Evolutionary conservation across 2,329 filamentous ascomycete species (phyloP).

Genomic region (Lachnellula suecica): DNA sequence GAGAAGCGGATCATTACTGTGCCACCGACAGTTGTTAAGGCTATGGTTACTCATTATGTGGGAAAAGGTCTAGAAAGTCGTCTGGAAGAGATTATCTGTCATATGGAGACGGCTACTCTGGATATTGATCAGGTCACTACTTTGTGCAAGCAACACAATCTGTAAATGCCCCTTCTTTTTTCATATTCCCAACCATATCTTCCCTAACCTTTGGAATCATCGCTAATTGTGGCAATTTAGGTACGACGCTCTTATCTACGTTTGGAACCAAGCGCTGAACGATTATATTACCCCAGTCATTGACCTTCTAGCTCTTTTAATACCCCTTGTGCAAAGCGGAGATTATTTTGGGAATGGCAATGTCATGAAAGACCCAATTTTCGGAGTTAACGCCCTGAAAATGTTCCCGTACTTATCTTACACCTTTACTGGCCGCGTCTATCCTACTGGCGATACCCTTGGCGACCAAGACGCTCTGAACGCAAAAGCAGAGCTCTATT

Average conservation of each 20-base stretch:
- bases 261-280: slow-evolving; percentile 88
- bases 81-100: slow-evolving; percentile 91
- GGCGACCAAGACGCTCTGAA: slow-evolving; percentile 68
- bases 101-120: slow-evolving; percentile 85
- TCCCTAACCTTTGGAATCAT: no score
- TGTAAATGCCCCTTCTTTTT: no score
- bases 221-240: no score
- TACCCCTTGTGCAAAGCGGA: slow-evolving; percentile 56
- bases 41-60: slow-evolving; percentile 80
- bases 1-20: slow-evolving; percentile 72
- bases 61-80: slow-evolving; percentile 71
- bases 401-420: slow-evolving; percentile 95
- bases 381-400: slow-evolving; percentile 75
- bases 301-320: slow-evolving; percentile 73
- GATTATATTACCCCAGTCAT: slow-evolving; percentile 92
- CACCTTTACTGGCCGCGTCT: slow-evolving; percentile 83
- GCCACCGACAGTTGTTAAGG: slow-evolving; percentile 82
- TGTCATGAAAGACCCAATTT: slow-evolving; percentile 58
- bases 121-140: slow-evolving; percentile 91
- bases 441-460: slow-evolving; percentile 79
- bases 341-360: slow-evolving; percentile 51
- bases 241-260: slow-evolving; percentile 94
- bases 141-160: slow-evolving; percentile 84
- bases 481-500: slow-evolving; percentile 87
- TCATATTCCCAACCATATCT: no score